Evolutionary conservation across 768 basidiomycete species (phyloP), one percentile per base, ranked within the genome.

Genomic region (Rhizopogon salebrosus): DNA sequence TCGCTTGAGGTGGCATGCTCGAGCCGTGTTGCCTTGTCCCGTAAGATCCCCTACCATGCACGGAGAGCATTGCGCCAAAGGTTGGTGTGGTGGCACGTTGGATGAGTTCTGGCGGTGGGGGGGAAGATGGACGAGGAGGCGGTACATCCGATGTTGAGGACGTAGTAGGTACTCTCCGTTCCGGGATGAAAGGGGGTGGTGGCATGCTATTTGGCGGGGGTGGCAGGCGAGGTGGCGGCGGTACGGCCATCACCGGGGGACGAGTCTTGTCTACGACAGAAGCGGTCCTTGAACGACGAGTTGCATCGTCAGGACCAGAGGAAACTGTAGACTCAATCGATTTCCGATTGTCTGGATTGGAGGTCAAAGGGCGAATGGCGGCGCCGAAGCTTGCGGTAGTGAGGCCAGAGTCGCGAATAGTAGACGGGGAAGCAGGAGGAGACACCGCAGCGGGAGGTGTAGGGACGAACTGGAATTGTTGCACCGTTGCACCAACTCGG

Each of bases 91-190:
- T 91, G 9, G 95, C 92, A 13, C 95, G 88, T 62, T 92, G 87
- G 55, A 97, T 85, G 63, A 97, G 87, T 52, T 98, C 94, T 16
- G 87, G 75, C 16, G 94, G 95, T 5, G 94, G 95, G 2, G 95
- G 95, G 0, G 95, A 98, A 3, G 84, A 87, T 0, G 95, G 95
- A 40, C 95, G 78, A 26, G 90, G 87, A 0, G 95, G 94, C 10
- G 89, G 88, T 5, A 71, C 68, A 56, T 87, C 86, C 4, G 78
- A 74, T 20, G 74, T 66, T 52, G 69, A 70, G 7, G 78, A 74
- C 14, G 66, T 67, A 4, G 74, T 72, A 23, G 72, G 72, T 41
- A 75, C 58, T 58, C 79, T 80, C 62, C 79, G 77, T 20, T 90
- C 88, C 23, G 91, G 89, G 57, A 92, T 81, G 64, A 85, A 87